These are phyloP conservation scores for Coffea eugenioides DNA, from an alignment of 257 asterid species.

Conservation along the genomic window DNA sequence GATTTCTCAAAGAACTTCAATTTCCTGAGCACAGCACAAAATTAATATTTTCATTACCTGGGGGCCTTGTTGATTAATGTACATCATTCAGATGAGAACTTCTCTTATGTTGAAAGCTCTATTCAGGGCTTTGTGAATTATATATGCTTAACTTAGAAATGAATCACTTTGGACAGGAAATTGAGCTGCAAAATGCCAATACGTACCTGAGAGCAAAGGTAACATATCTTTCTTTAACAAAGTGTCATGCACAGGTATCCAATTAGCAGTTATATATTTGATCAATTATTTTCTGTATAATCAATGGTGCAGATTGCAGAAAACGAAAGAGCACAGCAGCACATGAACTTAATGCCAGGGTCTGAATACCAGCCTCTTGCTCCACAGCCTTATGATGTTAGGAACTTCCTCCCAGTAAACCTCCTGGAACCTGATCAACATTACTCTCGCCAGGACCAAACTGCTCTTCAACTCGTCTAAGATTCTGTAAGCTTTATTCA, in stretches of 20 bases:
- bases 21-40: not conserved
- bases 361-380: conserved; percentile 46
- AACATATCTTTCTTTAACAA: not conserved
- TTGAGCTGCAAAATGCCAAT: conserved; percentile 86
- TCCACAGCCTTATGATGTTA: conserved; percentile 56
- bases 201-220: conserved; percentile 88
- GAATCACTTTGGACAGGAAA: conserved; percentile 46
- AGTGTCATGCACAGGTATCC: not conserved
- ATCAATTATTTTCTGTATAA: not conserved
- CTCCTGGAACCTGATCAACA: conserved; percentile 71
- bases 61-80: not conserved
- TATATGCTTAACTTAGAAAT: not conserved
- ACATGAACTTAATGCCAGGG: conserved; percentile 66
- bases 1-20: not conserved
- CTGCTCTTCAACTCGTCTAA: conserved; percentile 84
- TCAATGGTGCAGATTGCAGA: conserved; percentile 66
- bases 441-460: conserved; percentile 69
- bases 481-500: conserved; percentile 6
- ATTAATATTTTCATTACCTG: not conserved
- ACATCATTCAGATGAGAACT: not conserved
- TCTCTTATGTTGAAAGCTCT: not conserved
- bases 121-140: not conserved
- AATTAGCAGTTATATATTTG: not conserved
- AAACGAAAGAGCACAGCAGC: conserved; percentile 72
- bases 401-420: conserved; percentile 67